phyloP scores from a whole-genome alignment of 139 green algal species.

The Nannochloris sp. region DNA sequence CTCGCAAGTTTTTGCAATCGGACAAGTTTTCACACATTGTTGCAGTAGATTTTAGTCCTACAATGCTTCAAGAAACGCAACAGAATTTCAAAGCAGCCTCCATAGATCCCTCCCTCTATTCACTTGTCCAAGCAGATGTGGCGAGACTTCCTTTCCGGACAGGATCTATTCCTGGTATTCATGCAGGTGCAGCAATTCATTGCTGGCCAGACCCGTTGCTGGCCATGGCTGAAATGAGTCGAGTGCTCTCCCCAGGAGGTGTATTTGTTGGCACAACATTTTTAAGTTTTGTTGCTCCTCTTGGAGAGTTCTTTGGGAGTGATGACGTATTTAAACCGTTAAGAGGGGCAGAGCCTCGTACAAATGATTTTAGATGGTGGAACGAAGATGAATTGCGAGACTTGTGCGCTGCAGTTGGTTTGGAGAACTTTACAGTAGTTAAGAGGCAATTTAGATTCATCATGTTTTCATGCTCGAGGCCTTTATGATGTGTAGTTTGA shows the following conservation, averaged over 20 bases:
- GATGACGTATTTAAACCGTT: constrained; percentile 46
- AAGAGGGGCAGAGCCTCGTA: constrained; percentile 1
- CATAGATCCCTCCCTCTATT: constrained; percentile 13
- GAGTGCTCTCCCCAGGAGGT: constrained; percentile 84
- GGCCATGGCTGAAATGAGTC: constrained; percentile 78
- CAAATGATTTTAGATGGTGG: constrained; percentile 59
- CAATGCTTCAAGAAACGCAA: constrained; percentile 77
- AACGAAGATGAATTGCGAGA: constrained; percentile 76
- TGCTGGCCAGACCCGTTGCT: constrained; percentile 83
- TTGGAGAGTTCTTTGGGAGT: constrained; percentile 69
- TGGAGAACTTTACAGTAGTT: constrained; percentile 52
- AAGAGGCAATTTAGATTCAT: constrained; percentile 63
- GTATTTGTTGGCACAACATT: constrained; percentile 92
- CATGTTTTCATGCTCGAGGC: constrained; percentile 53
- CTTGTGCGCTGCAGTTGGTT: constrained; percentile 45
- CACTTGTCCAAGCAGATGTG: constrained; percentile 79
- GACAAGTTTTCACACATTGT: constrained; percentile 65
- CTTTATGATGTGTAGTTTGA: neutral
- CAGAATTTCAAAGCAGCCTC: constrained; percentile 43
- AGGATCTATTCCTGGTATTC: constrained; percentile 71
- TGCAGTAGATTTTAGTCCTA: constrained; percentile 72
- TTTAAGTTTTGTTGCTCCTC: constrained; percentile 49
- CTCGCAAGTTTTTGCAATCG: constrained; percentile 64
- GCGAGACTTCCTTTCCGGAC: constrained; percentile 79
- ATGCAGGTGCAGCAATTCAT: constrained; percentile 93